Conservation (phyloP, 164 flowering plant genomes). For the Annona squamosa region DNA sequence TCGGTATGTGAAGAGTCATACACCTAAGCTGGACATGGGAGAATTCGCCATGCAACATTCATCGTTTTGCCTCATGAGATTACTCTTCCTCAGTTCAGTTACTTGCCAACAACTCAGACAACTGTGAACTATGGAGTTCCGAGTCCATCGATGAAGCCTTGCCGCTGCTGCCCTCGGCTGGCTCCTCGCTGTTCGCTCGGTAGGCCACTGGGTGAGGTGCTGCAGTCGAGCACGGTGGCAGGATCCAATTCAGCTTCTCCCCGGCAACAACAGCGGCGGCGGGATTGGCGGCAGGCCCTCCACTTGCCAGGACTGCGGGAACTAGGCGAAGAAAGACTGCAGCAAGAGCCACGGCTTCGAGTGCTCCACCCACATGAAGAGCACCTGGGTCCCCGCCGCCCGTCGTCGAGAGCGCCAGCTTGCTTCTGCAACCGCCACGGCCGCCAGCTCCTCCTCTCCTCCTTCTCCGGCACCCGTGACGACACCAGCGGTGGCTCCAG, state of each 20-base stretch:
- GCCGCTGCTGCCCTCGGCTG: too few relatives aligned
- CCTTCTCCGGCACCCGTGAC: too few relatives aligned
- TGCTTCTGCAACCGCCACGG: slow-evolving; percentile 24
- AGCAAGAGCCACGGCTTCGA: slow-evolving; percentile 79
- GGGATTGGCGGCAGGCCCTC: slow-evolving; percentile 14
- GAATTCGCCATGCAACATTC: too few relatives aligned
- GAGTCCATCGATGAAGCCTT: too few relatives aligned
- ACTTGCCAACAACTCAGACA: too few relatives aligned
- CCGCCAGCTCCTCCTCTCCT: slow-evolving; percentile 40
- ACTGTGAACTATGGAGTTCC: too few relatives aligned
- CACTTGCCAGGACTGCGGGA: slow-evolving; percentile 88
- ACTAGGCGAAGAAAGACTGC: slow-evolving; percentile 95
- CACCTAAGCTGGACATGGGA: too few relatives aligned
- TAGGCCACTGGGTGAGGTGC: slow-evolving; percentile 75
- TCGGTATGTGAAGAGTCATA: too few relatives aligned
- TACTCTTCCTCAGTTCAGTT: too few relatives aligned
- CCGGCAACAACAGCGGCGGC: slow-evolving; percentile 17
- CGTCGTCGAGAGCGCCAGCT: slow-evolving; percentile 75
- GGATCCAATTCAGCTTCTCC: slow-evolving; percentile 17
- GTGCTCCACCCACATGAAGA: slow-evolving; percentile 84
- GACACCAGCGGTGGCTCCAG: too few relatives aligned
- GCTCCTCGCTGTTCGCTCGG: too few relatives aligned
- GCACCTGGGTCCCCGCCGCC: slow-evolving; percentile 97
- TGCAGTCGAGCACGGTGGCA: slow-evolving; percentile 36
- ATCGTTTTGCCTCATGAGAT: too few relatives aligned